Conservation (phyloP, 495 filamentous ascomycete species). For the Penicillium ochrochloron region DNA sequence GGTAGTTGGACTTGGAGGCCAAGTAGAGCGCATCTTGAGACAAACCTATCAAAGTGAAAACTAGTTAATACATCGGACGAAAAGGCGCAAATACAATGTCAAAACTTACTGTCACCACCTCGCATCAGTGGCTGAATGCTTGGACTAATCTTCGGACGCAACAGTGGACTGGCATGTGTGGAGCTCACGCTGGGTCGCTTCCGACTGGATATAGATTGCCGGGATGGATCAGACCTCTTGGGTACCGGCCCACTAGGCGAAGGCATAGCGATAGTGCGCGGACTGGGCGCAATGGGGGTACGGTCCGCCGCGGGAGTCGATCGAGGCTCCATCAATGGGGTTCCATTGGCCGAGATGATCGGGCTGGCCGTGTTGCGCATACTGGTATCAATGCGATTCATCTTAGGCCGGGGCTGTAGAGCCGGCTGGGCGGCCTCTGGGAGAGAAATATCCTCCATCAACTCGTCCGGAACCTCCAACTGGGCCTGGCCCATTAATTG, state of each 20-base stretch:
- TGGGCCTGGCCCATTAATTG: slow-evolving; percentile 39
- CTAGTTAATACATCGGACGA: not conserved
- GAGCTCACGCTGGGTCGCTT: slow-evolving; percentile 80
- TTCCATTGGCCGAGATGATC: slow-evolving; percentile 36
- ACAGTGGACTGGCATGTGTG: slow-evolving; percentile 78
- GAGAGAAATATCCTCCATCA: slow-evolving; percentile 69
- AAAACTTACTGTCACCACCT: slow-evolving; percentile 66
- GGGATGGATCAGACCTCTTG: slow-evolving; percentile 46
- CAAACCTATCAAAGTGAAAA: slow-evolving; percentile 37
- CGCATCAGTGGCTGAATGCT: slow-evolving; percentile 91
- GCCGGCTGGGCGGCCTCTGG: slow-evolving; percentile 61
- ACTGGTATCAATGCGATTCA: slow-evolving; percentile 51
- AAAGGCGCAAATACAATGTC: not conserved
- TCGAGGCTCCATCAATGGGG: slow-evolving; percentile 39
- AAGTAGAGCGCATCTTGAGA: slow-evolving; percentile 78
- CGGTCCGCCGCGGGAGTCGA: slow-evolving; percentile 28
- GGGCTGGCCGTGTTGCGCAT: slow-evolving; percentile 33
- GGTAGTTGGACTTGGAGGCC: slow-evolving; percentile 95
- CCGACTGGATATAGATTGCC: slow-evolving; percentile 36
- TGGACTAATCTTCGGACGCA: slow-evolving; percentile 92
- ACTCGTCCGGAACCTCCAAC: slow-evolving; percentile 53
- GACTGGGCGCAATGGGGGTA: slow-evolving; percentile 40
- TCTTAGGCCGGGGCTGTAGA: slow-evolving; percentile 37
- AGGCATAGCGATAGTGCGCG: slow-evolving; percentile 44
- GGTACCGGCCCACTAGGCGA: slow-evolving; percentile 49